Percentiles rank a stretch among this genome's conserved stretches.
These are phyloP conservation scores for Vanilla planifolia DNA, from an alignment of 106 monocot species.

Conservation along the genomic window DNA sequence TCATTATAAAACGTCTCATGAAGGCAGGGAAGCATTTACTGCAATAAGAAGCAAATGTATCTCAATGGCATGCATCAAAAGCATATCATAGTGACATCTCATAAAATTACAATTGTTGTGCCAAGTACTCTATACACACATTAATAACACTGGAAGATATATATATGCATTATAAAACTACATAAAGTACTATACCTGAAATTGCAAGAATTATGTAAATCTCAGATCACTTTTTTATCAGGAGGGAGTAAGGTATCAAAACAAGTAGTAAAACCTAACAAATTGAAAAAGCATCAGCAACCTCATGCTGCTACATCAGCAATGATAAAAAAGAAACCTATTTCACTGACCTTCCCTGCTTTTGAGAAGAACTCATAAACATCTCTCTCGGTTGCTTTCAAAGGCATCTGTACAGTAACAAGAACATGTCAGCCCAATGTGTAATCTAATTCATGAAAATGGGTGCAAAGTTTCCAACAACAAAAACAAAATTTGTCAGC, in stretches of 20 bases:
- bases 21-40: slow-evolving; percentile 54
- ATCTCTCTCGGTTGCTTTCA: slow-evolving; percentile 79
- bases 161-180: slow-evolving; percentile 16
- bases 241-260: slow-evolving; percentile 26
- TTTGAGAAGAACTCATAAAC: slow-evolving; percentile 83
- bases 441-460: not conserved
- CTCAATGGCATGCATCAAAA: slow-evolving; percentile 33
- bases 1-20: slow-evolving; percentile 58
- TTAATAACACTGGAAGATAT: slow-evolving; percentile 3
- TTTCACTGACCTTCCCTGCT: slow-evolving; percentile 67
- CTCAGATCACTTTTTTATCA: slow-evolving; percentile 34
- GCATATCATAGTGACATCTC: slow-evolving; percentile 18
- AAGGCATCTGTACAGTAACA: slow-evolving; percentile 37
- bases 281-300: slow-evolving; percentile 25
- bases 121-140: too few species aligned
- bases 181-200: slow-evolving; percentile 34
- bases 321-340: slow-evolving; percentile 7
- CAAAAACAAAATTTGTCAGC: not conserved
- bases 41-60: slow-evolving; percentile 70
- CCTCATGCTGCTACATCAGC: slow-evolving; percentile 10
- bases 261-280: slow-evolving; percentile 40
- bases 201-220: slow-evolving; percentile 28
- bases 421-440: not conserved
- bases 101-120: slow-evolving; percentile 8
- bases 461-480: not conserved